Base-by-base conservation (phyloP, 192 early-diverging fungal genomes). In the Funneliformis geosporum region DNA sequence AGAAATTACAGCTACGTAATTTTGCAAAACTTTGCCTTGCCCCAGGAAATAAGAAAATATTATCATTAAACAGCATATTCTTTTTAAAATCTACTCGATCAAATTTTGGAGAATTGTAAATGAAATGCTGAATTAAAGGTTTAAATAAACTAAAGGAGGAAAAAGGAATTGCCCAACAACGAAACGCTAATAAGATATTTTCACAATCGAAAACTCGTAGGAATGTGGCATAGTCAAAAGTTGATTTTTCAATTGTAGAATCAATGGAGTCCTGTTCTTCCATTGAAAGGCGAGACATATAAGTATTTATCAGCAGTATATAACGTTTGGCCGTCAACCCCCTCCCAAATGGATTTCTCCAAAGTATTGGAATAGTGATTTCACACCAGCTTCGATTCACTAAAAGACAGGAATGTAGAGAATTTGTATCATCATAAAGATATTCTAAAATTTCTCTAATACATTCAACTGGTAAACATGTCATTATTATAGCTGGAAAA, bases 341-440 rank as follows among this genome's bases (percentile, higher is more conserved):
- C 25, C 65, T 39, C 1, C 65, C 38, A 40, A 67, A 67, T 25
- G 65, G 65, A 27, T 67, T 39, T 21, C 65, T 28, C 65, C 65
- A 67, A 11, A 67, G 2, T 27, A 67, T 67, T 27, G 65, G 65
- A 33, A 67, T 33, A 28, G 65, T 39, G 16, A 33, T 27, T 67
- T 67, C 65, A 10, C 65, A 67, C 65, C 65, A 67, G 25, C 11
- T 33, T 27, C 38, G 25, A 67, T 67, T 67, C 25, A 67, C 65
- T 1, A 67, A 67, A 33, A 67, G 25, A 28, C 65, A 27, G 5
- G 50, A 55, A 6, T 55, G 5, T 4, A 55, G 18, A 21, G 50
- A 55, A 55, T 5, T 55, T 55, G 50, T 27, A 28, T 67, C 50
- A 55, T 55, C 18, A 21, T 21, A 5, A 6, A 55, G 50, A 55